Conservation (phyloP, 192 early-diverging fungal species). For the Backusella circina region DNA sequence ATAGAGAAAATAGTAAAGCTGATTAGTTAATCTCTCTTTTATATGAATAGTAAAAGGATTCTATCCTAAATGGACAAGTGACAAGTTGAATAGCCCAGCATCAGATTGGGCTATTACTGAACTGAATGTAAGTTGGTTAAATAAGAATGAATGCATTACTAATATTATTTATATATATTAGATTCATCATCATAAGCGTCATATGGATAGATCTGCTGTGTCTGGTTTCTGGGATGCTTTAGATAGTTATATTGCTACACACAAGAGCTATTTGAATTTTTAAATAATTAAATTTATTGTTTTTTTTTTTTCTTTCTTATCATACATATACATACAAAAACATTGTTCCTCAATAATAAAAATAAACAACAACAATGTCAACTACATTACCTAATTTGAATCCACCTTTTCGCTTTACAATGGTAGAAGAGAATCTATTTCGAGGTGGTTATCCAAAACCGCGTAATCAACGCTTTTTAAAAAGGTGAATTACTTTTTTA, state of each 20-base stretch:
- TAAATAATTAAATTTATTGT: slow-evolving; percentile 18
- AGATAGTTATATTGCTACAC: slow-evolving; percentile 45
- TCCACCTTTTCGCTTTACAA: slow-evolving; percentile 82
- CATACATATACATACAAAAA: no score
- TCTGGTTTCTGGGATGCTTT: slow-evolving; percentile 55
- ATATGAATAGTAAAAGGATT: slow-evolving; percentile 51
- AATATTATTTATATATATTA: no score
- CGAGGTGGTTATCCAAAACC: slow-evolving; percentile 88
- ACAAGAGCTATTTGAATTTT: slow-evolving; percentile 43
- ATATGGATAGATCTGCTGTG: slow-evolving; percentile 53
- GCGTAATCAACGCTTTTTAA: slow-evolving; percentile 83
- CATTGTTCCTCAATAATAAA: no score
- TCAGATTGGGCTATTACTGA: slow-evolving; percentile 48
- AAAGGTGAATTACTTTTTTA: slow-evolving; percentile 40
- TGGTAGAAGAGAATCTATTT: slow-evolving; percentile 81
- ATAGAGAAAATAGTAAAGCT: not conserved
- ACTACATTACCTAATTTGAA: slow-evolving; percentile 49
- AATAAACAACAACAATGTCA: not conserved
- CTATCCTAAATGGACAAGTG: slow-evolving; percentile 53
- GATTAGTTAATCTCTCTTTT: not conserved
- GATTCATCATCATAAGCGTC: slow-evolving; percentile 53
- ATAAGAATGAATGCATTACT: not conserved
- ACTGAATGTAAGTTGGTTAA: slow-evolving; percentile 42
- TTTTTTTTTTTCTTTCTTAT: not conserved
- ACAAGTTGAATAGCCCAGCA: slow-evolving; percentile 37